These are phyloP conservation scores for Ceratocystis smalleyi DNA, from an alignment of 2,329 filamentous ascomycete genomes.

Conservation along the genomic window DNA sequence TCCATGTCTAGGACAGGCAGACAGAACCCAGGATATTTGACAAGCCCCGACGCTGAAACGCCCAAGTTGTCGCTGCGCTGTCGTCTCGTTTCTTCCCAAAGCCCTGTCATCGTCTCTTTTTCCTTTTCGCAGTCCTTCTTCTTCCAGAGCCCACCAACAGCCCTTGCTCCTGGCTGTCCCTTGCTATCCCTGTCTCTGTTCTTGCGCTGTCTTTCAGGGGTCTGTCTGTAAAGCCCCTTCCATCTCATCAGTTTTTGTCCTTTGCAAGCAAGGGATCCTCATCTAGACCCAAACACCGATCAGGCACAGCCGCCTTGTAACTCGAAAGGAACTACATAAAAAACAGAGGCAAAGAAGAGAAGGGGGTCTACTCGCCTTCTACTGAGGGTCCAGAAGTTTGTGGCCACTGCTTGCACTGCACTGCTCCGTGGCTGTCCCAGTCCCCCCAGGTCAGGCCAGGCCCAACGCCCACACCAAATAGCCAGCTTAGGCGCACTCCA, in stretches of 20 bases:
- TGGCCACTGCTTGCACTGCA: not conserved
- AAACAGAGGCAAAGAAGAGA: not conserved
- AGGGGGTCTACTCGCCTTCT: not conserved
- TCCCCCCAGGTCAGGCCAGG: not conserved
- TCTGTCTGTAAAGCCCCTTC: not conserved
- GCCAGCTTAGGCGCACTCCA: not conserved
- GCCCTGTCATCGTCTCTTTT: not conserved
- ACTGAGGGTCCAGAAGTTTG: not conserved
- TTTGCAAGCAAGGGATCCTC: not conserved
- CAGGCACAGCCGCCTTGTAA: slow-evolving; percentile 1
- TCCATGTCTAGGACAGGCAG: not conserved
- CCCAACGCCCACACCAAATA: slow-evolving; percentile 8
- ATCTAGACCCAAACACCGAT: not conserved
- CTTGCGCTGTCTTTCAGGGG: not conserved
- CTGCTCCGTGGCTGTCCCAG: not conserved
- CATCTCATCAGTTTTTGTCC: not conserved
- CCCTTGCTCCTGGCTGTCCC: not conserved
- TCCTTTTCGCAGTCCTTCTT: not conserved
- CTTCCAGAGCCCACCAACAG: not conserved
- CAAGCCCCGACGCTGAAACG: not conserved
- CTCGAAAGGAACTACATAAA: not conserved
- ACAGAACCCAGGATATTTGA: not conserved
- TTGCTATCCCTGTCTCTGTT: not conserved
- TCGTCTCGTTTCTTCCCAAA: not conserved
- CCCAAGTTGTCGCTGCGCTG: not conserved